phyloP scores from a whole-genome alignment of 75 land plant genomes.

The Sequoia sempervirens region DNA sequence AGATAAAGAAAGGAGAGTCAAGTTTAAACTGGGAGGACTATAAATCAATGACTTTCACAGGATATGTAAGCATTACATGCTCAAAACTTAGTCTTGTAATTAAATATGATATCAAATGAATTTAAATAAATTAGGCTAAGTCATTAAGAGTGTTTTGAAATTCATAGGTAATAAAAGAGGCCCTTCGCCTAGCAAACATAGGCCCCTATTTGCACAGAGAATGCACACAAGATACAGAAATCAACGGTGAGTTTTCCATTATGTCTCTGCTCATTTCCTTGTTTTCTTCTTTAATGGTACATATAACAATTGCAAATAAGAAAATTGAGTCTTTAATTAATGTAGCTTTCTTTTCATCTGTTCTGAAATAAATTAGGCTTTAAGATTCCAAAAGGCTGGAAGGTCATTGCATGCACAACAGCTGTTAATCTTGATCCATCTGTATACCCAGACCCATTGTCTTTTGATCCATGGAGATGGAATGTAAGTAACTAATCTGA shows the following conservation, averaged over 20 bases:
- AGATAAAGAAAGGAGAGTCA: neutral
- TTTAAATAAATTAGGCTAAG: neutral
- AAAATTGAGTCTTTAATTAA: neutral
- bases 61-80: neutral
- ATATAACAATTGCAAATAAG: neutral
- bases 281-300: neutral
- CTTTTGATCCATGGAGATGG: conserved; percentile 29
- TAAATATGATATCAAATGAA: neutral
- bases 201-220: conserved; percentile 13
- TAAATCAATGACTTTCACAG: conserved; percentile 21
- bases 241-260: conserved; percentile 14
- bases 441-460: conserved; percentile 16
- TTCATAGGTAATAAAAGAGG: conserved; percentile 38
- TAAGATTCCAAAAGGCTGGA: conserved; percentile 30
- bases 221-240: conserved; percentile 19
- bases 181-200: conserved; percentile 24
- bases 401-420: conserved; percentile 22
- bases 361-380: conserved; percentile 12
- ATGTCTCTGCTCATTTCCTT: neutral
- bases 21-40: conserved; percentile 9
- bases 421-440: conserved; percentile 19
- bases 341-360: neutral
- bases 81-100: neutral
- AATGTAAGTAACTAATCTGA: conserved; percentile 1
- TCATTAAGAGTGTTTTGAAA: neutral